phyloP scores from a whole-genome alignment of 2,329 filamentous ascomycete genomes.

The Aureobasidium uvarum region DNA sequence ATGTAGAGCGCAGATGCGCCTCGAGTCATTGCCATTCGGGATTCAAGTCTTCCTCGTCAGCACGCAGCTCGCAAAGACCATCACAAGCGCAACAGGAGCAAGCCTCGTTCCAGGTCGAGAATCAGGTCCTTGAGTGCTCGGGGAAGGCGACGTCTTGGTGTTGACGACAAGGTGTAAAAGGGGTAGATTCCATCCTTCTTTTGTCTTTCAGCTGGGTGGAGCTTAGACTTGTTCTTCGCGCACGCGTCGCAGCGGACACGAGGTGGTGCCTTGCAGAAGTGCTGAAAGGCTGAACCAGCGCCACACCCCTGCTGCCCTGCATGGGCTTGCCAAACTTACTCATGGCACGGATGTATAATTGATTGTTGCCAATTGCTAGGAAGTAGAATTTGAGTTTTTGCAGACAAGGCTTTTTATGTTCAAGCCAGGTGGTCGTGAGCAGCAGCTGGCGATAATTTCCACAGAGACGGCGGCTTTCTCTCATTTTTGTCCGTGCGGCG shows the following conservation, averaged over 20 bases:
- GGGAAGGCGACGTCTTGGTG: conserved; percentile 11
- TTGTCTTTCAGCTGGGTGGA: conserved; percentile 7
- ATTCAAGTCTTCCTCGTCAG: conserved; percentile 5
- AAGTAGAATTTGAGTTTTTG: conserved; percentile 4
- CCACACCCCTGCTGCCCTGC: conserved; percentile 11
- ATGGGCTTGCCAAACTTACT: neutral
- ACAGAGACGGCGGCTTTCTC: neutral
- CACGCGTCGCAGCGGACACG: neutral
- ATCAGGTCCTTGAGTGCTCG: conserved; percentile 15
- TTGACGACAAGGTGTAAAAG: conserved; percentile 23
- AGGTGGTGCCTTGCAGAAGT: neutral
- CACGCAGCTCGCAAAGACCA: neutral
- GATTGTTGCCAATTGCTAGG: neutral
- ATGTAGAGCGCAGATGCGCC: conserved; percentile 30
- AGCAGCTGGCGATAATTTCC: conserved; percentile 20
- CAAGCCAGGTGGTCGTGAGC: neutral
- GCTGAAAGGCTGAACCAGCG: conserved; percentile 1
- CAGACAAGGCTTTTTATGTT: neutral
- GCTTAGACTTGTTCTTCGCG: neutral
- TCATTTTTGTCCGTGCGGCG: conserved; percentile 6
- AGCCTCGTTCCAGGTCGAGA: conserved; percentile 14
- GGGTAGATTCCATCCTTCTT: neutral
- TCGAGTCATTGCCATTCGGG: conserved; percentile 7
- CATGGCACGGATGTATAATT: neutral
- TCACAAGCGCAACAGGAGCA: conserved; percentile 7